Evolutionary conservation across 1,284 basidiomycete genomes (phyloP), one percentile per base, ranked within the genome.

Genomic region (Kalmanozyma brasiliensis): DNA sequence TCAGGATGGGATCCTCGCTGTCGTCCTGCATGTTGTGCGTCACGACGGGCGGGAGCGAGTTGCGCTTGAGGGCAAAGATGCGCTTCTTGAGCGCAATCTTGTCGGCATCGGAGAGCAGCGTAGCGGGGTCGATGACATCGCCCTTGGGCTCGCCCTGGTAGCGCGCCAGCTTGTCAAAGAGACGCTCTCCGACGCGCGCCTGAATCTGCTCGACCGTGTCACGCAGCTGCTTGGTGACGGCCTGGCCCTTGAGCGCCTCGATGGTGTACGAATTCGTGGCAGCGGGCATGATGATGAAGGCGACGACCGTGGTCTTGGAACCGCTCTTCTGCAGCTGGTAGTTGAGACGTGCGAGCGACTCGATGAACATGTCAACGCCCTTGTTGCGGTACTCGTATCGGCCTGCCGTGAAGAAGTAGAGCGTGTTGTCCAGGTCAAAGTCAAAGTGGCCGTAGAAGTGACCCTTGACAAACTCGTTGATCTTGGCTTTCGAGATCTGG

Each of bases 11-110:
- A 81, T 98, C 95, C 76, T 85, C 89, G 43, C 86, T 84, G 82
- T 98, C 95, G 82, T 98, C 94, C 29, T 87, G 88, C 94, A 98
- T 98, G 85, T 98, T 98, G 86, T 98, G 95, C 16, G 95, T 98
- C 33, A 91, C 91, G 36, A 98, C 87, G 0, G 95, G 92, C 0
- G 95, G 95, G 19, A 95, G 87, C 20, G 92, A 89, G 84, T 91
- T 93, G 66, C 95, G 89, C 85, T 94, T 95, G 61, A 98, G 88
- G 1, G 95, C 95, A 81, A 95, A 96, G 63, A 96, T 94, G 59
- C 95, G 90, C 14, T 94, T 89, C 85, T 98, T 98, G 76, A 98
- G 87, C 19, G 94, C 86, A n/a, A 98, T 90, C 83, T 92, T 92
- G 85, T 98, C 95, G 82, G 96, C 92, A 26, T 90, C 87, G 0